A percentile compares a stretch with the other conserved stretches of the same genome.
phyloP scores from a whole-genome alignment of 2,329 filamentous ascomycete species.

The Penicillium hordei region DNA sequence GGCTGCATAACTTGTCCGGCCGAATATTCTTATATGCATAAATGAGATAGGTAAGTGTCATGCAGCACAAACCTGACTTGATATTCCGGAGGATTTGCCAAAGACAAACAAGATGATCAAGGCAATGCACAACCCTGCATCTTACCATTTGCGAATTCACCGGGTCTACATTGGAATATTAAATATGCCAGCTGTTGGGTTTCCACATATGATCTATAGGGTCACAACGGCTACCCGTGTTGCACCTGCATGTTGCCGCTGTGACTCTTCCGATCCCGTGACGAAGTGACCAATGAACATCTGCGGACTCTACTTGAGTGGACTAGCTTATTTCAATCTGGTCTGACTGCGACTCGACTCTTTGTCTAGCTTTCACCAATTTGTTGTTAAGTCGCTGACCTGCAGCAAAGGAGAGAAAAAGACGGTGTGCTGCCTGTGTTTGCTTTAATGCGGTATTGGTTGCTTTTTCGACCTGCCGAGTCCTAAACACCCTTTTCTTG shows the following conservation, averaged over 20 bases:
- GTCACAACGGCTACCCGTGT: conserved; percentile 3
- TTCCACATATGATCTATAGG: not conserved
- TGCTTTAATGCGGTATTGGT: not conserved
- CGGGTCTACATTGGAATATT: not conserved
- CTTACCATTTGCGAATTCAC: not conserved
- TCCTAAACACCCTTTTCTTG: not conserved
- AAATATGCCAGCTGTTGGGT: not conserved
- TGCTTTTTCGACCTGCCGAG: not conserved
- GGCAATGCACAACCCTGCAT: not conserved
- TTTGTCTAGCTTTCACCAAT: not conserved
- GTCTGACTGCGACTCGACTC: not conserved
- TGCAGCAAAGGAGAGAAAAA: not conserved
- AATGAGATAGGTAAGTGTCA: not conserved
- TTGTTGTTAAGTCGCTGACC: not conserved
- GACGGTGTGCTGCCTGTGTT: not conserved
- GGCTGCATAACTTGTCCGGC: too few species aligned
- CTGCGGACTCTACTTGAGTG: not conserved
- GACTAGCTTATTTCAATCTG: not conserved
- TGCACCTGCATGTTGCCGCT: conserved; percentile 14
- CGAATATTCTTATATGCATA: not conserved
- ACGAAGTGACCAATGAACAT: conserved; percentile 12
- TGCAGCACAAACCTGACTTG: not conserved
- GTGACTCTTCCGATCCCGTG: conserved; percentile 9
- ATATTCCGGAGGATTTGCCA: not conserved
- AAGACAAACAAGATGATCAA: conserved; percentile 1